Percentiles rank a stretch among this genome's conserved stretches.
Evolutionary conservation across 1,284 basidiomycete species (phyloP).

Genomic region (Ustilago loliicola): DNA sequence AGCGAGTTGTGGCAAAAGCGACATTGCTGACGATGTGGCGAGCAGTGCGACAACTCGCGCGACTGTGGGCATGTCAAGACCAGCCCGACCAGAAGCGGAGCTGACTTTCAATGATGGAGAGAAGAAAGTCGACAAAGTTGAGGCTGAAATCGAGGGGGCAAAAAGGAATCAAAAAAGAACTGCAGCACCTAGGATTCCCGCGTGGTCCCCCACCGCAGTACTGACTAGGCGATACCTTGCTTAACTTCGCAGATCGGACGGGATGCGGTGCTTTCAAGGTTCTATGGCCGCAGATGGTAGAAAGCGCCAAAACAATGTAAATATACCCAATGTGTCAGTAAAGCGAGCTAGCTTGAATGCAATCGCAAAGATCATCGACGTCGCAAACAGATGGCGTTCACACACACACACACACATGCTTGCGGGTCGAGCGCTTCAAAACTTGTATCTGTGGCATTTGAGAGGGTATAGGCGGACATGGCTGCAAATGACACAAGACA

Average conservation of each 20-base stretch:
- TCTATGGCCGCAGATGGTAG: constrained; percentile 82
- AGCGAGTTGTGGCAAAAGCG: no score
- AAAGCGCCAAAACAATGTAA: background rate
- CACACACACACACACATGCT: background rate
- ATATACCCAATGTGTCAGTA: no score
- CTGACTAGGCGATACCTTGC: constrained; percentile 83
- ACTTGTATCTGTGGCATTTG: background rate
- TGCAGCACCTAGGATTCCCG: constrained; percentile 84
- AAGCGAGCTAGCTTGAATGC: no score
- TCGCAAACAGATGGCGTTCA: background rate
- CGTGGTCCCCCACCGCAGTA: constrained; percentile 86
- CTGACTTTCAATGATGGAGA: background rate
- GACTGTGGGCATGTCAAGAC: constrained; percentile 1
- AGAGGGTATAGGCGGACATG: background rate
- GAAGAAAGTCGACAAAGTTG: background rate
- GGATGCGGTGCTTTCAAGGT: constrained; percentile 84
- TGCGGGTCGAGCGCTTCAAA: no score
- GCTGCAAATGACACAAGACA: constrained; percentile 2
- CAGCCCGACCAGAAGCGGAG: background rate
- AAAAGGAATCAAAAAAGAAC: no score
- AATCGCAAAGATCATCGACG: no score
- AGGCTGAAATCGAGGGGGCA: constrained; percentile 5
- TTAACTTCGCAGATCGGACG: constrained; percentile 85
- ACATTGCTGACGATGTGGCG: no score
- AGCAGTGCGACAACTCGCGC: background rate